Evolutionary conservation across 805 yeast genomes (phyloP).

Genomic region (Komagataella populi): DNA sequence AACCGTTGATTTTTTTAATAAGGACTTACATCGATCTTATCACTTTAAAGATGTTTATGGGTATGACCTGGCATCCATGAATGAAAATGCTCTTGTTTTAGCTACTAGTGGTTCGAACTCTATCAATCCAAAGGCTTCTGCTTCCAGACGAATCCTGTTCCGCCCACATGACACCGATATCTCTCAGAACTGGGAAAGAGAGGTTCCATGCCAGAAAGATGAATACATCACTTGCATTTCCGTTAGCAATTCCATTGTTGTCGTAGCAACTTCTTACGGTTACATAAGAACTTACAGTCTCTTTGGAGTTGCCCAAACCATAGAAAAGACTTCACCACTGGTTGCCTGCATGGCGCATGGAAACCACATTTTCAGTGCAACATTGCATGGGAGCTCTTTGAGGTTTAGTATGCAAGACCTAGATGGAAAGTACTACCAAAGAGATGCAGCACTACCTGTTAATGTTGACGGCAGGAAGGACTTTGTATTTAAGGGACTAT

Average conservation of each 20-base stretch:
- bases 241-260: conserved; percentile 43
- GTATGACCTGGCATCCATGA: conserved; percentile 66
- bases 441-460: conserved; percentile 33
- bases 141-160: conserved; percentile 27
- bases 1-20: conserved; percentile 82
- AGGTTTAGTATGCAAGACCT: conserved; percentile 21
- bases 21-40: conserved; percentile 61
- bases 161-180: conserved; percentile 51
- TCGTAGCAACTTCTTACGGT: conserved; percentile 68
- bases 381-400: conserved; percentile 16
- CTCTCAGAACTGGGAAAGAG: conserved; percentile 59
- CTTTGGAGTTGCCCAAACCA: conserved; percentile 57
- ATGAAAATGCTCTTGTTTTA: conserved; percentile 50
- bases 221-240: conserved; percentile 63
- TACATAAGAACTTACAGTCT: conserved; percentile 57
- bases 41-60: conserved; percentile 68
- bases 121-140: background rate
- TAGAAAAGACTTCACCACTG: conserved; percentile 63
- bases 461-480: conserved; percentile 7
- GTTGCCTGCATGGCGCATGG: conserved; percentile 56
- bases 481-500: conserved; percentile 44
- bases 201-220: conserved; percentile 28
- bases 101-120: conserved; percentile 27
- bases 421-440: conserved; percentile 23
- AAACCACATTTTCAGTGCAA: conserved; percentile 40